A percentile compares a stretch with the other conserved stretches of the same genome.
Evolutionary conservation across 2,329 filamentous ascomycete species (phyloP).

Genomic region (Monosporascus sp.): DNA sequence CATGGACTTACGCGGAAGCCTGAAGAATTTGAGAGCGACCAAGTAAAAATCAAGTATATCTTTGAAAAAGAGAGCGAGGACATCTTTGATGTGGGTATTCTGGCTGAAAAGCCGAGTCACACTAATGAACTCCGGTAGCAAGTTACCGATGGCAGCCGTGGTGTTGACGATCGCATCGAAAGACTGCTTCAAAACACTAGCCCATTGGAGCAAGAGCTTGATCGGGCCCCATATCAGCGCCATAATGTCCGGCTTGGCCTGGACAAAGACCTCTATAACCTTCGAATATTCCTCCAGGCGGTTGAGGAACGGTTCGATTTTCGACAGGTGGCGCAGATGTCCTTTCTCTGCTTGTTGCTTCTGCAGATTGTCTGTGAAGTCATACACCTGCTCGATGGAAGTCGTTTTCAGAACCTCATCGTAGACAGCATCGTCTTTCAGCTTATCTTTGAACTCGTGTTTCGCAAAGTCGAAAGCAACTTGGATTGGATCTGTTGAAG

Average conservation of each 20-base stretch:
- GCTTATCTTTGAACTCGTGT: too few species aligned
- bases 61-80: constrained; percentile 28
- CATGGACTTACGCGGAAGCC: constrained; percentile 17
- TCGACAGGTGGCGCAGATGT: constrained; percentile 24
- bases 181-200: constrained; percentile 13
- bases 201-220: constrained; percentile 18
- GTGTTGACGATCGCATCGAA: constrained; percentile 20
- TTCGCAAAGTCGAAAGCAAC: too few species aligned
- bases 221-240: constrained; percentile 34
- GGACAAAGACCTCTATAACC: constrained; percentile 25
- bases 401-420: constrained; percentile 10
- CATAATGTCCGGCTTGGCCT: constrained; percentile 28
- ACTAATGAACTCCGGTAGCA: constrained; percentile 22
- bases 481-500: too few species aligned
- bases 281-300: constrained; percentile 21
- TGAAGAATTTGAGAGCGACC: constrained; percentile 26
- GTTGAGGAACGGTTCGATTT: constrained; percentile 26
- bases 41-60: constrained; percentile 33
- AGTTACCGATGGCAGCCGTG: constrained; percentile 16
- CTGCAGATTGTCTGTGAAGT: constrained; percentile 28
- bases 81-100: constrained; percentile 18
- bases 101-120: constrained; percentile 14
- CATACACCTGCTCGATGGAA: constrained; percentile 27
- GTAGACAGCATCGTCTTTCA: too few species aligned
- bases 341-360: constrained; percentile 21